Base-by-base conservation (phyloP, 805 yeast genomes). In the Suhomyces canberraensis region DNA sequence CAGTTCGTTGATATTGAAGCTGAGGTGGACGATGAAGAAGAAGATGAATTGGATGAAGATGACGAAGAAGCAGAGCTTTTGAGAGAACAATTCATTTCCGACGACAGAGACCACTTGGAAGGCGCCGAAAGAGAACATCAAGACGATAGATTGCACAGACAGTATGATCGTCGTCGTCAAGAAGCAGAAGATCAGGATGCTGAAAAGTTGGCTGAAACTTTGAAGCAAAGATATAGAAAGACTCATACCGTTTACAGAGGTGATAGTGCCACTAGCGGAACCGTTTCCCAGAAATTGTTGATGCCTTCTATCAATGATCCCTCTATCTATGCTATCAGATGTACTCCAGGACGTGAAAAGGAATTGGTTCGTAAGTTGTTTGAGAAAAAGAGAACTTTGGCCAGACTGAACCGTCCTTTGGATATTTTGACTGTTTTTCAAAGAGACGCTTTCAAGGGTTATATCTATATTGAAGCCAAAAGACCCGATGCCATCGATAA, bases 1-100 rank as follows among this genome's bases (percentile, higher is more conserved):
- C 90, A 84, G 71, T 93, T 89, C 61, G 74, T 93, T 64, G 98
- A 93, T 85, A 95, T 93, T 37, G 98, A 93, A 71, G 98, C 97
- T 41, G 98, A 91, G 61, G 98, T 93, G 40, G 95, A 91, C 60
- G 98, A 91, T 43, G 98, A 93, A 48, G 98, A 93, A 37, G 98
- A 91, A 47, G 95, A 84, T 29, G 79, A 81, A 20, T 91, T 88
- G 44, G 98, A 90, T 43, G 74, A 68, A 40, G 98, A 89, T 32
- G 98, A 91, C 45, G 98, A 84, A 48, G 86, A 80, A 48, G 90
- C 95, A n/a, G 97, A 85, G 20, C 34, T 86, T 20, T 78, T 84
- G 30, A 78, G 88, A 52, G 95, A 84, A 57, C 91, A 88, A 54
- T 85, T 85, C 56, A 79, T 85, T 46, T 79, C 86, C 2, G 85